These are phyloP conservation scores for Tetracladium setigerum DNA, from an alignment of 495 filamentous ascomycete genomes.

Conservation along the genomic window DNA sequence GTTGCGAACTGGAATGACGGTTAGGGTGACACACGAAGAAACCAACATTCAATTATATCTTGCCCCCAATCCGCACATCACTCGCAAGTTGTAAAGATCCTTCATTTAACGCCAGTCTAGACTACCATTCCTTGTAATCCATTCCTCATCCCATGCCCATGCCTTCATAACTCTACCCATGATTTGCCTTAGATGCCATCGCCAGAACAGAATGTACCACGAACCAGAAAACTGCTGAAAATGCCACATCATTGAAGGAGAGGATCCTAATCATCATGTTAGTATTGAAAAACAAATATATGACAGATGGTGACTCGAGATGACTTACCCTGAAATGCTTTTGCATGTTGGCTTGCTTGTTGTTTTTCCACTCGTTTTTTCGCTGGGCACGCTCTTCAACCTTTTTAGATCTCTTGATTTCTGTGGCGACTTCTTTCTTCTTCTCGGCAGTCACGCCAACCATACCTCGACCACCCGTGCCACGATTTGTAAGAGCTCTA, in stretches of 20 bases:
- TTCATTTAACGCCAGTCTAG: too few relatives aligned
- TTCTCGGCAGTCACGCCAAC: slow-evolving; percentile 62
- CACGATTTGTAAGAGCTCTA: slow-evolving; percentile 54
- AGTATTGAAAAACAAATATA: neutral
- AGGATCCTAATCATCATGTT: slow-evolving; percentile 20
- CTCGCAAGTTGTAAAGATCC: too few relatives aligned
- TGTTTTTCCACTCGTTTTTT: slow-evolving; percentile 52
- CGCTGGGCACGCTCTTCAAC: slow-evolving; percentile 50
- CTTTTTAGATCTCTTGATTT: slow-evolving; percentile 60
- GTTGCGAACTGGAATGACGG: too few relatives aligned
- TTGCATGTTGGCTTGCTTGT: slow-evolving; percentile 60
- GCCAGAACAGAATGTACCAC: too few relatives aligned
- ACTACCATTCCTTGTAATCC: too few relatives aligned
- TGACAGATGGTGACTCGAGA: slow-evolving; percentile 10
- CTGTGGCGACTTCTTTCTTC: slow-evolving; percentile 52
- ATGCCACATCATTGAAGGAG: slow-evolving; percentile 18
- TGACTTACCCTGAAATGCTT: slow-evolving; percentile 67
- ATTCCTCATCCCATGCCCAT: too few relatives aligned
- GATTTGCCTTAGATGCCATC: too few relatives aligned
- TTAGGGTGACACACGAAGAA: too few relatives aligned
- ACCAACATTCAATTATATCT: too few relatives aligned
- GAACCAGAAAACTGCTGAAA: neutral
- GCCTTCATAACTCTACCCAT: too few relatives aligned
- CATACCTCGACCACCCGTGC: slow-evolving; percentile 70
- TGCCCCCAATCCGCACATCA: too few relatives aligned